phyloP scores from a whole-genome alignment of 129 eudicot species.

The Chrysanthemum makinoi region DNA sequence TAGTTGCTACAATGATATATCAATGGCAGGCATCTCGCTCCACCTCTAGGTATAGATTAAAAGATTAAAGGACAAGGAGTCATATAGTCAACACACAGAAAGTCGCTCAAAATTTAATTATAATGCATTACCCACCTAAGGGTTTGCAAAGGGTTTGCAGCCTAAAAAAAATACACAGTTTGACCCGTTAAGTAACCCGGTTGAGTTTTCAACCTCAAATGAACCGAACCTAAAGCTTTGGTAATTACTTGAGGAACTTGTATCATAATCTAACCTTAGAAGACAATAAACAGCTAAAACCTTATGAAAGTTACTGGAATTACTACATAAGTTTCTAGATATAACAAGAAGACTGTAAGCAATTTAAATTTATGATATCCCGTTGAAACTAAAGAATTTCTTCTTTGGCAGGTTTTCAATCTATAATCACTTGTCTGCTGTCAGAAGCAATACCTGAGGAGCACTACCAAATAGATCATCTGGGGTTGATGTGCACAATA shows the following conservation, averaged over 20 bases:
- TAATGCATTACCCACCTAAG: background rate
- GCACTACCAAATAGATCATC: conserved; percentile 97
- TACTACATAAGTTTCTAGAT: too few relatives aligned
- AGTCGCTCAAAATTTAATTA: too few relatives aligned
- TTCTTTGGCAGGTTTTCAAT: background rate
- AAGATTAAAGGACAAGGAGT: too few relatives aligned
- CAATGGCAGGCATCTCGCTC: too few relatives aligned
- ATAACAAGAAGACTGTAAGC: too few relatives aligned
- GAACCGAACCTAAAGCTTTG: background rate
- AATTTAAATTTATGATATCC: background rate
- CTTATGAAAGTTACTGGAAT: too few relatives aligned
- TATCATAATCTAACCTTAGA: too few relatives aligned
- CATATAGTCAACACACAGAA: background rate
- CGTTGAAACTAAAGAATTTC: background rate
- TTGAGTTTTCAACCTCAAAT: background rate
- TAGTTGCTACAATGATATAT: too few relatives aligned
- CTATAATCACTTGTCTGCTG: background rate
- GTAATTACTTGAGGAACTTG: background rate
- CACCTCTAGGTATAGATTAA: background rate
- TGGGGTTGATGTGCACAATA: conserved; percentile 87
- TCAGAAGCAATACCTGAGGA: conserved; percentile 61
- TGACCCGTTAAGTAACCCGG: background rate
- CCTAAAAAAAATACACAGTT: background rate
- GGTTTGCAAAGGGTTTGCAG: background rate
- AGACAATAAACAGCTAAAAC: too few relatives aligned